Evolutionary conservation across 208 protist genomes (phyloP).

Genomic region (Angomonas deanei): DNA sequence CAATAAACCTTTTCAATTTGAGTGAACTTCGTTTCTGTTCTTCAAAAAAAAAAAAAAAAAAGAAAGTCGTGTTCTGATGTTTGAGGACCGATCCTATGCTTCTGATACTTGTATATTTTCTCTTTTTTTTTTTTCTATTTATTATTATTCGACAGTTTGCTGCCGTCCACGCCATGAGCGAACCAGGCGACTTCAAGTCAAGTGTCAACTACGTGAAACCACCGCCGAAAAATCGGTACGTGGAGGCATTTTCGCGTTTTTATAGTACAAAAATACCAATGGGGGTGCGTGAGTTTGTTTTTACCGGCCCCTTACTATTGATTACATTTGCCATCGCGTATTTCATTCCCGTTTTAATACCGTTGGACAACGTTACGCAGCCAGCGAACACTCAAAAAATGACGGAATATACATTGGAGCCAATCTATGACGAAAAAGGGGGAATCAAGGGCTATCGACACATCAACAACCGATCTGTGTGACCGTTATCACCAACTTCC

Average conservation of each 20-base stretch:
- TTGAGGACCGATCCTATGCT: too few species aligned
- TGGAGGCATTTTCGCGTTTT: slow-evolving; percentile 59
- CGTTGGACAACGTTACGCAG: slow-evolving; percentile 68
- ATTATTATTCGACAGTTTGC: not conserved
- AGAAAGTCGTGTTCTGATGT: too few species aligned
- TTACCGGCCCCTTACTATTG: slow-evolving; percentile 56
- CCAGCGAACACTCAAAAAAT: slow-evolving; percentile 70
- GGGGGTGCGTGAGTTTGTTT: slow-evolving; percentile 81
- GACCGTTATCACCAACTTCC: too few species aligned
- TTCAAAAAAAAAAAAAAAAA: too few species aligned
- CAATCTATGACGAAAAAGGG: slow-evolving; percentile 71
- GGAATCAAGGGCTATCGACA: slow-evolving; percentile 69
- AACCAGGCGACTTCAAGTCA: slow-evolving; percentile 27
- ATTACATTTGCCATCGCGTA: slow-evolving; percentile 68
- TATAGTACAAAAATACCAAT: slow-evolving; percentile 80
- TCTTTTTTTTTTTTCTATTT: slow-evolving; percentile 7
- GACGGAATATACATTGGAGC: slow-evolving; percentile 68
- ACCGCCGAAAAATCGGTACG: slow-evolving; percentile 63
- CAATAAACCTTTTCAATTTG: too few species aligned
- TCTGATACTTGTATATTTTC: not conserved
- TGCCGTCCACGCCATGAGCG: not conserved
- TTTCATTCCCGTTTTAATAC: slow-evolving; percentile 49
- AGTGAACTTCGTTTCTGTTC: too few species aligned
- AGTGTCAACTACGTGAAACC: slow-evolving; percentile 57
- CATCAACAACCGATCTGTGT: slow-evolving; percentile 26